These are phyloP conservation scores for Fusarium sp. DNA, from an alignment of 2,329 filamentous ascomycete genomes.

Conservation along the genomic window DNA sequence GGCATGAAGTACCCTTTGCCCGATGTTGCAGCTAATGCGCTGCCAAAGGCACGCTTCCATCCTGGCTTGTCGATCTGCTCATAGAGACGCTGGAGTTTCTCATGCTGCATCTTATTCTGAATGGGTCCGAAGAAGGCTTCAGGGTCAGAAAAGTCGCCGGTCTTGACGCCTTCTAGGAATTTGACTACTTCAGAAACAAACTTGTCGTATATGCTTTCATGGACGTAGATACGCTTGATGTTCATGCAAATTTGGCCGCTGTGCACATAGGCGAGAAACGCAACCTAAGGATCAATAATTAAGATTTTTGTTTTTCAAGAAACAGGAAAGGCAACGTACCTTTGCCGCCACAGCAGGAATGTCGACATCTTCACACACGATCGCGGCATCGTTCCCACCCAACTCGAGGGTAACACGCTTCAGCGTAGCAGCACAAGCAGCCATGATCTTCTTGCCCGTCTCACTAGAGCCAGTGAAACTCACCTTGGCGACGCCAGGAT, in stretches of 20 bases:
- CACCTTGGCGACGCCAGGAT: constrained; percentile 68
- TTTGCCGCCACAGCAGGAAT: not conserved
- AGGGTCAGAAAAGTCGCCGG: constrained; percentile 54
- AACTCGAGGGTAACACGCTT: constrained; percentile 71
- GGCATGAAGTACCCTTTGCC: constrained; percentile 63
- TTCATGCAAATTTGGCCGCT: not conserved
- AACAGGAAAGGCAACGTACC: too few relatives aligned
- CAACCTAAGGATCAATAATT: too few relatives aligned
- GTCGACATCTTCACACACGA: constrained; percentile 1
- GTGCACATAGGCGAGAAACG: not conserved
- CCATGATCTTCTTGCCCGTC: constrained; percentile 59
- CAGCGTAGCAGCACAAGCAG: constrained; percentile 51
- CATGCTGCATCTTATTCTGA: constrained; percentile 68
- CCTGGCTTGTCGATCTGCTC: constrained; percentile 55
- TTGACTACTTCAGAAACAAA: not conserved
- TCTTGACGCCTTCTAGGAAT: constrained; percentile 46
- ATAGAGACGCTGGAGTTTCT: constrained; percentile 54
- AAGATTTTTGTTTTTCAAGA: too few relatives aligned
- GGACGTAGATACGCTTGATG: constrained; percentile 5
- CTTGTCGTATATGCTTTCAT: not conserved
- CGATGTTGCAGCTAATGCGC: constrained; percentile 11
- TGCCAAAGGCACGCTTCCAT: constrained; percentile 53
- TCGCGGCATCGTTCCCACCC: not conserved
- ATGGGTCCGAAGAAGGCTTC: constrained; percentile 61
- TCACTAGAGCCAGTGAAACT: constrained; percentile 69